A percentile compares a stretch with the other conserved stretches of the same genome.
Evolutionary conservation across 768 basidiomycete genomes (phyloP).

Genomic region (Lanmaoa pseudosensibilis): DNA sequence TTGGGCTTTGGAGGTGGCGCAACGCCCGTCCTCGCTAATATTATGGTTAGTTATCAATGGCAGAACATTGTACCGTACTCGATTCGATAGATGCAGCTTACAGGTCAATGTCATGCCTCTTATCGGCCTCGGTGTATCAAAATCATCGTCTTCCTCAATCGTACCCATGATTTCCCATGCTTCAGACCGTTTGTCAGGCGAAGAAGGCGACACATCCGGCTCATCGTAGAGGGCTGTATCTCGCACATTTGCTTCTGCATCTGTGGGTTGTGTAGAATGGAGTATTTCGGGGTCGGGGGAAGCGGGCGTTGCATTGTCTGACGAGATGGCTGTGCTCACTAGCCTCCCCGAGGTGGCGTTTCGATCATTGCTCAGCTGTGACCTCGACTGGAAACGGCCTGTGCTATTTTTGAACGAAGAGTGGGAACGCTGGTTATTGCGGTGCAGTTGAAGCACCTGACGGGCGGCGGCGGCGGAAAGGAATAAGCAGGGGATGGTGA

Average conservation of each 20-base stretch:
- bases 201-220: background rate
- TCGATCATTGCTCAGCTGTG: background rate
- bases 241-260: background rate
- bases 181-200: background rate
- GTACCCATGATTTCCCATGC: slow-evolving; percentile 6
- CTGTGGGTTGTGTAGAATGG: background rate
- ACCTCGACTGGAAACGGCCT: background rate
- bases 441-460: slow-evolving; percentile 23
- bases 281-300: background rate
- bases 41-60: background rate
- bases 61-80: background rate
- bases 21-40: slow-evolving; percentile 2
- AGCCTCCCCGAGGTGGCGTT: slow-evolving; percentile 6
- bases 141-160: background rate
- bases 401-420: background rate
- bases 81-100: slow-evolving; percentile 2
- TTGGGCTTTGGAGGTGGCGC: slow-evolving; percentile 9
- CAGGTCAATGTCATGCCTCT: slow-evolving; percentile 6
- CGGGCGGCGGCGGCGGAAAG: slow-evolving; percentile 37
- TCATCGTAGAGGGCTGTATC: background rate
- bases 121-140: background rate
- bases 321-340: slow-evolving; percentile 15
- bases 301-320: slow-evolving; percentile 24
- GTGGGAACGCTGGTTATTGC: slow-evolving; percentile 14
- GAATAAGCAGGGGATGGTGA: slow-evolving; percentile 52